Conservation (phyloP, 1,284 basidiomycete genomes). For the Golubevia pallescens region DNA sequence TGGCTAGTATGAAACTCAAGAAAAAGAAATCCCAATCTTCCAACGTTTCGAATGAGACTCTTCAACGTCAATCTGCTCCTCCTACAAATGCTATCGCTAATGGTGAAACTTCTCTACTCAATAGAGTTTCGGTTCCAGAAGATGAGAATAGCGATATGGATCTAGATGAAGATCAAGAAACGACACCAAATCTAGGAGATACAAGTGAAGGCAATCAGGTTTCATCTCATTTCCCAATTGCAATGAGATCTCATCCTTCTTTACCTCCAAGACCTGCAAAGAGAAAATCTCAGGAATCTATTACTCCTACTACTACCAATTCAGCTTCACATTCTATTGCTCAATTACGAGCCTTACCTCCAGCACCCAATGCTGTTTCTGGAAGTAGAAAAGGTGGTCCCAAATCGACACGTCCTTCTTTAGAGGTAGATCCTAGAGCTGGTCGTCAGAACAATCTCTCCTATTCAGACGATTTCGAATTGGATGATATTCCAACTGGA, state of each 20-base stretch:
- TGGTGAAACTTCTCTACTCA: background rate
- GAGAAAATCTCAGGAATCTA: background rate
- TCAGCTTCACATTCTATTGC: background rate
- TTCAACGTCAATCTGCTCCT: background rate
- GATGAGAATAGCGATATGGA: background rate
- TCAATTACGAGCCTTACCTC: background rate
- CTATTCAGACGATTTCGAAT: background rate
- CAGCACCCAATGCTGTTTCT: background rate
- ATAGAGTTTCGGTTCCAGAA: background rate
- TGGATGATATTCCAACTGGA: background rate
- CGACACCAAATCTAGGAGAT: too few relatives aligned
- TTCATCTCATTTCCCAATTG: background rate
- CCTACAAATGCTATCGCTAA: background rate
- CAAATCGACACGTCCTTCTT: background rate
- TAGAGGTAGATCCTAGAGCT: background rate
- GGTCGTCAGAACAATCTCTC: background rate
- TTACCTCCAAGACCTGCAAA: background rate
- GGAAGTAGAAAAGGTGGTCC: background rate
- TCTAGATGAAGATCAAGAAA: background rate
- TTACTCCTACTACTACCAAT: background rate
- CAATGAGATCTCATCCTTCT: background rate
- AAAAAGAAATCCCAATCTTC: background rate
- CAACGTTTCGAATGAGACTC: background rate
- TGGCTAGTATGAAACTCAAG: background rate
- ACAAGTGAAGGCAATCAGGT: background rate